Base-by-base conservation (phyloP, 805 yeast genomes). In the Candida coleopterorum region DNA sequence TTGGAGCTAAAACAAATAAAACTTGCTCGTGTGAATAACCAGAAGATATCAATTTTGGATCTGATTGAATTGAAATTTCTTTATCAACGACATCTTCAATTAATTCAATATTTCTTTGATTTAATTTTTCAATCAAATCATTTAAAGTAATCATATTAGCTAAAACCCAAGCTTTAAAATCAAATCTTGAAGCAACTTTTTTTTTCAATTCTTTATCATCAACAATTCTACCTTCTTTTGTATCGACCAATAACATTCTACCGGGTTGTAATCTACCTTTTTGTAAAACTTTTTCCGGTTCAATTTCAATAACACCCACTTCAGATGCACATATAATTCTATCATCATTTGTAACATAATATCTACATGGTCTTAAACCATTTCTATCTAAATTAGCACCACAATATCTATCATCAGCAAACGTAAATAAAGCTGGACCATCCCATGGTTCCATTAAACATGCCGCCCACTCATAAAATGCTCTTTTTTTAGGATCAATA, bases 391-490 rank as follows among this genome's bases (percentile, higher is more conserved):
- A 75, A 61, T 89, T 89, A 34, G 98, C 98, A 71, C 98, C 98
- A 67, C 96, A 87, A 74, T 86, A 90, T 52, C 97, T 77, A 49
- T 96, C 97, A 62, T 90, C 97, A 25, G 97, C 90, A 62, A 90
- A 93, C 21, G 95, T 88, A 70, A 90, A 85, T 48, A 93, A 69
- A 24, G 97, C 97, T 14, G 98, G 98, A 47, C 98, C 98, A 66
- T 90, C 98, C 98, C 98, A 90, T 7, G 97, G 97, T 68, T 90
- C 98, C 96, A 93, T 93, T 47, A 90, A 68, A 66, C 97, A 88
- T 9, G 97, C 96, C 32, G 97, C 97, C 97, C 97, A 90, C 62
- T 93, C 97, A 67, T 90, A 90, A 64, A 94, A 90, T 1, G 97
- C 97, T 52, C 75, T 79, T 68, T 89, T 85, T 60, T 84, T 81